A percentile compares a stretch with the other conserved stretches of the same genome.
Conservation (phyloP, 306 rosid species). For the Vigna nakashimae region DNA sequence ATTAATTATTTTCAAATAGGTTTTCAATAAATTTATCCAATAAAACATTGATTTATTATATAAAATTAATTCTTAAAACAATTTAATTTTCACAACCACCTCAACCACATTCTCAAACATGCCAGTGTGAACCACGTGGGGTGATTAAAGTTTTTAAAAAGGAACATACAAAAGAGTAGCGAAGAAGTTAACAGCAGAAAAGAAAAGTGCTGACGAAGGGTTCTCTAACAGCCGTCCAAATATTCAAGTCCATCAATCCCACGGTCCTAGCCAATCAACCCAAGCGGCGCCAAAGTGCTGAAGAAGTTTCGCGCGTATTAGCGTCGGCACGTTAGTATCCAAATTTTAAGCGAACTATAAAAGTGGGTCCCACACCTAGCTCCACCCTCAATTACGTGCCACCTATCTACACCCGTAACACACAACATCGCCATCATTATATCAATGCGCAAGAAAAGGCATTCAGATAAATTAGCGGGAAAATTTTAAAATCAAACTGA, state of each 20-base stretch:
- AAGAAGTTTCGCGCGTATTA: no score
- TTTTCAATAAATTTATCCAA: no score
- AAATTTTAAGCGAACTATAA: not conserved
- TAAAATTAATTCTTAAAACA: no score
- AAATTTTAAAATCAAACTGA: constrained; percentile 20
- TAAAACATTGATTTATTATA: no score
- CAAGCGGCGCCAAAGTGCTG: not conserved
- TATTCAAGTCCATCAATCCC: not conserved
- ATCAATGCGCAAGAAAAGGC: not conserved
- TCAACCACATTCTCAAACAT: no score
- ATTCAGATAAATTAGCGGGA: constrained; percentile 34
- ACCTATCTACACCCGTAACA: not conserved
- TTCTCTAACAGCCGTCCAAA: constrained; percentile 11
- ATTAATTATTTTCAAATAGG: no score
- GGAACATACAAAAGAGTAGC: not conserved
- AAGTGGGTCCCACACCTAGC: constrained; percentile 26
- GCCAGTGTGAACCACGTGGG: no score
- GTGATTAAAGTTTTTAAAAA: no score
- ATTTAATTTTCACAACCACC: no score
- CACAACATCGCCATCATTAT: not conserved
- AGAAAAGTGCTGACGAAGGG: constrained; percentile 5
- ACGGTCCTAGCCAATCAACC: not conserved
- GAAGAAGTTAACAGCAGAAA: not conserved
- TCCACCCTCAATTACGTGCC: constrained; percentile 30
- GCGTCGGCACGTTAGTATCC: not conserved